phyloP scores from a whole-genome alignment of 2,329 filamentous ascomycete genomes.

The Dendrostoma leiphaemia region DNA sequence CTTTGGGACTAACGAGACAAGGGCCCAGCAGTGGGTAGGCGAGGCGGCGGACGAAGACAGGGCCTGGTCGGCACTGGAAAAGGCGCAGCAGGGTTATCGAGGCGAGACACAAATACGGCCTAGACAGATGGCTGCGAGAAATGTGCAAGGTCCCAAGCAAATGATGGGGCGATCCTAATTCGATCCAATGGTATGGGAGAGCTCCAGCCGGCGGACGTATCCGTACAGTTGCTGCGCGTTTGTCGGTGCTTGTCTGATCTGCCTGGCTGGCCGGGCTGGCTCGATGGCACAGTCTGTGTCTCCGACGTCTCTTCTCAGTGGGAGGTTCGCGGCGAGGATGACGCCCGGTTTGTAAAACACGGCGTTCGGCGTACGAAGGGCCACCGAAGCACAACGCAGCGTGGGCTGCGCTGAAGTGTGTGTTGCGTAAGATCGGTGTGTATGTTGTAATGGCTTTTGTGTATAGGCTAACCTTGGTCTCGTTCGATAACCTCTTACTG shows the following conservation, averaged over 20 bases:
- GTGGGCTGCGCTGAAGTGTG: neutral
- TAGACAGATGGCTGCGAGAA: conserved; percentile 2
- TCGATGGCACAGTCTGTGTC: conserved; percentile 17
- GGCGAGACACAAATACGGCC: conserved; percentile 15
- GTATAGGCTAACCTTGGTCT: neutral
- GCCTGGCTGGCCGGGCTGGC: conserved; percentile 10
- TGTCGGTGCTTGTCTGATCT: conserved; percentile 12
- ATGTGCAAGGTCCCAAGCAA: conserved; percentile 8
- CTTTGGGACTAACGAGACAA: conserved; percentile 9
- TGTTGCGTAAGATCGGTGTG: neutral
- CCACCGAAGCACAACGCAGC: neutral
- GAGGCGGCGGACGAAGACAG: conserved; percentile 8
- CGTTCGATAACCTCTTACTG: neutral
- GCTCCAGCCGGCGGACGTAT: conserved; percentile 7
- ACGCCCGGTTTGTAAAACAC: conserved; percentile 12
- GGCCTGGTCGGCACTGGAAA: neutral
- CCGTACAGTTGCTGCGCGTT: conserved; percentile 3
- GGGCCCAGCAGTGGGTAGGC: neutral
- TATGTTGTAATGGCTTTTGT: neutral
- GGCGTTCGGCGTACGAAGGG: conserved; percentile 9
- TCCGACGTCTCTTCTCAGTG: conserved; percentile 13
- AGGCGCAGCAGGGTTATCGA: conserved; percentile 10
- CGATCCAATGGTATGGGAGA: neutral
- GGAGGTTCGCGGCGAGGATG: neutral
- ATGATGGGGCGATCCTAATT: conserved; percentile 1